Evolutionary conservation across 2,329 filamentous ascomycete genomes (phyloP), one percentile per base, ranked within the genome.

Genomic region (Arthrobotrys pseudoclavata): DNA sequence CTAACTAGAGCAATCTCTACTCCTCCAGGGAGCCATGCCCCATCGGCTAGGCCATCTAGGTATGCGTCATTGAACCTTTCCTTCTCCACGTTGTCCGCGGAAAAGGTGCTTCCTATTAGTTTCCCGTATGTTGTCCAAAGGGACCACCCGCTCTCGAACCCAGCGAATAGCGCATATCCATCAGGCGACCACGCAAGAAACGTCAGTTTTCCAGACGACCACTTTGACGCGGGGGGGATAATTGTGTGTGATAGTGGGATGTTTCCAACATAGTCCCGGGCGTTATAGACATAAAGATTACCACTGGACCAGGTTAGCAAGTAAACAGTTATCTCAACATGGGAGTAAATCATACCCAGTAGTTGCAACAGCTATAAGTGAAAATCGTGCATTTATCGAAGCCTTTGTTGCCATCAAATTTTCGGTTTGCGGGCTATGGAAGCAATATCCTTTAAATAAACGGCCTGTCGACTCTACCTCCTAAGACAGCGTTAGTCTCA

Each of bases 81-180:
- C 60, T 87, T 85, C 1, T 90, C 89, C 42, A 93, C 86, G 1
- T 86, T 85, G 81, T 97, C 92, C 12, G 89, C 87, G 5, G 88
- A 87, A 83, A 98, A 98, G 82, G 93, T 97, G 80, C 90, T 93
- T 69, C 91, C 94, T 13, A 94, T 91, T 1, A 91, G 88, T 83
- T 97, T 97, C 37, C 96, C 96, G 84, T 97, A 99, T 42, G 98
- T 96, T 83, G 95, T 98, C 95, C 95, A 99, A 55, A 91, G 95
- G 3, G 92, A 91, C 96, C 96, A 99, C 0, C 96, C 96, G 74
- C 91, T 90, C 81, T 96, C 91, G 82, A 95, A 98, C 0, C 95
- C 96, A 50, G 92, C 94, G 84, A 99, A 97, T 7, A 99, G 87
- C 83, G 94, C 97, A 83, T 98, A 97, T 18, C 96, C 96, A 83